Base-by-base conservation (phyloP, 345 rosid genomes). In the Murraya koenigii region DNA sequence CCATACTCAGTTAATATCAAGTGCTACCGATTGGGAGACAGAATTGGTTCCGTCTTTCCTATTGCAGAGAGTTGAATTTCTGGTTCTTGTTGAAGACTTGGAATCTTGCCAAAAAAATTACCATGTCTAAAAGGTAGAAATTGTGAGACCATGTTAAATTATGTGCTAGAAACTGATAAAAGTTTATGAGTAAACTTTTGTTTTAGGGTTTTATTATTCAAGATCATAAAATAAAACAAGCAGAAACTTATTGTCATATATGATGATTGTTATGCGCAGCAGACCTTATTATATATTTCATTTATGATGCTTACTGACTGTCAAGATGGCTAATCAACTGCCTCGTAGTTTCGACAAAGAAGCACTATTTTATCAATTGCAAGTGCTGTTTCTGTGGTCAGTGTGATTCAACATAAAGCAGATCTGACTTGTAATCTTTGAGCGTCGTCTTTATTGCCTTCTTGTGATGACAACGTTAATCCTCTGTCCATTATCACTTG, bases 1-100 rank as follows among this genome's bases (percentile, higher is more conserved):
- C 97, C 98, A 32, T 95, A 96, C 84, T n/a, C 81, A 32, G 91
- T 91, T 62, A 96, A 96, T 85, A 92, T 93, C 84, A 95, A 95
- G 88, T 95, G 99, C 85, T 92, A 95, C 82, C 89, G 94, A 22
- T 77, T 86, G 5, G 91, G 96, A 38, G 80, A 93, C 65, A 86
- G 81, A 76, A 87, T 93, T 5, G 96, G 97, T 3, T 91, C 98
- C 47, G 90, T 88, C 33, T 95, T 95, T 75, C 98, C 99, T 1
- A 65, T 87, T 23, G 92, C 98, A 14, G 89, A 87, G 72, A 81
- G 69, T 73, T 93, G 79, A 90, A 38, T 56, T 75, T 68, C 62
- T 32, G 80, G 28, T 59, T 55, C 66, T 6, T 0, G 1, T 25
- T 26, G 32, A 11, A 62, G 39, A 8, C 61, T 30, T 32, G 44